Conservation (phyloP, 768 basidiomycete species). For the Hygrocybe punicea region DNA sequence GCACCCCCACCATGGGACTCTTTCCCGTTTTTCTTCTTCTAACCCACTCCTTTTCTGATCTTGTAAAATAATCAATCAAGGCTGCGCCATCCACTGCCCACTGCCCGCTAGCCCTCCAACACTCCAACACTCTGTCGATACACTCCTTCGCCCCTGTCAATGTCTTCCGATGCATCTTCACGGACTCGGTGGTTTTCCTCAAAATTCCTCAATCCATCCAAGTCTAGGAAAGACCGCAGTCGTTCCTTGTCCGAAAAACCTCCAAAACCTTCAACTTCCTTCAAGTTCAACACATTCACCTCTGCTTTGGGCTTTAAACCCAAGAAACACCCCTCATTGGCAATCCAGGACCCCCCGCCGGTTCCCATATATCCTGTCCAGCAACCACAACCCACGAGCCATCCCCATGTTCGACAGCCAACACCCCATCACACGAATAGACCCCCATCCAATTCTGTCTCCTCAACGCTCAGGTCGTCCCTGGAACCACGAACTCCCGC, state of each 20-base stretch:
- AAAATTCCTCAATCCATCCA: conserved; percentile 20
- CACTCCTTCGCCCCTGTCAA: conserved; percentile 14
- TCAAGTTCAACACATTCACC: conserved; percentile 55
- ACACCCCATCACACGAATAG: conserved; percentile 33
- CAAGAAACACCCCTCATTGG: conserved; percentile 53
- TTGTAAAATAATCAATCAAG: too few species aligned
- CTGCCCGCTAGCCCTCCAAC: neutral
- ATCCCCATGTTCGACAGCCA: conserved; percentile 17
- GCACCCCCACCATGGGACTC: too few species aligned
- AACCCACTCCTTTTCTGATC: too few species aligned
- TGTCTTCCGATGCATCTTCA: conserved; percentile 32
- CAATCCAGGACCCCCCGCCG: conserved; percentile 53
- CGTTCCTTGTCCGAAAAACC: conserved; percentile 29
- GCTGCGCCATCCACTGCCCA: neutral
- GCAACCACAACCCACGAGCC: conserved; percentile 16
- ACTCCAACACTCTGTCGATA: too few species aligned
- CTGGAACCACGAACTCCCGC: conserved; percentile 53
- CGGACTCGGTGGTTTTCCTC: conserved; percentile 47
- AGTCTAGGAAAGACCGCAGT: conserved; percentile 27
- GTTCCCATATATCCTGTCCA: conserved; percentile 20
- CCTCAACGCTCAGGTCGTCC: conserved; percentile 53
- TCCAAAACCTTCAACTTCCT: conserved; percentile 25
- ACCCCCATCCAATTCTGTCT: conserved; percentile 53
- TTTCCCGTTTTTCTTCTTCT: too few species aligned
- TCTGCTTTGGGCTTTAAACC: conserved; percentile 61